Evolutionary conservation across 345 rosid species (phyloP), one percentile per base, ranked within the genome.

Genomic region (Angophora floribunda): DNA sequence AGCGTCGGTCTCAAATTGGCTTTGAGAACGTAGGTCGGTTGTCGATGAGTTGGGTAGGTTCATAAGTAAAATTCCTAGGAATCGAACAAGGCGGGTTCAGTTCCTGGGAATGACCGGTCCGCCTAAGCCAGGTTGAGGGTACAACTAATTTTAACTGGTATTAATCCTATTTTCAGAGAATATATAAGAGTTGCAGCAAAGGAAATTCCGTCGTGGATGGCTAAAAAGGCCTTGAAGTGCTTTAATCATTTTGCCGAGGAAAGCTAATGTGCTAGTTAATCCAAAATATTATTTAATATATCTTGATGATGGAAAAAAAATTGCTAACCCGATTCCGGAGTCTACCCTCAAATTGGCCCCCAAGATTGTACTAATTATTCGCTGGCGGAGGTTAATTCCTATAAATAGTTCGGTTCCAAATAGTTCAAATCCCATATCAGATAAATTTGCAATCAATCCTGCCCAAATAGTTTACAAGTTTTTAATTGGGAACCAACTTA

Each of bases 1-100:
- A 70, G 45, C 47, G 16, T 16, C 0, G 1, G 47, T 36, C 47
- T 3, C 3, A 7, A 30, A 67, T 1, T 7, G 3, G 5, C 44
- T 6, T 14, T 7, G 4, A 67, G 79, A 67, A 36, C 45, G 4
- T 0, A 28, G 32, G 2, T 3, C 13, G 67, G 30, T 61, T 61
- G 16, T 32, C 3, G 7, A 70, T 70, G 78, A 65, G 7, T 0
- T 7, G 6, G 44, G 44, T 30, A 30, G 21, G 21, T 14, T 65
- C 1, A 2, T 65, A 45, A 1, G 24, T 70, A 70, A 70, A 32
- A 70, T 70, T 70, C 8, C 12, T 70, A 9, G 80, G 80, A 36
- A 70, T 11, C 1, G 13, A 22, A 10, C 45, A 8, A 70, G 21
- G 24, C 7, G 45, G 5, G 45, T 32, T 70, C 8, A 4, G 24